Evolutionary conservation across 169 alveolate genomes (phyloP), one percentile per base, ranked within the genome.

Genomic region (Plasmodium berghei): DNA sequence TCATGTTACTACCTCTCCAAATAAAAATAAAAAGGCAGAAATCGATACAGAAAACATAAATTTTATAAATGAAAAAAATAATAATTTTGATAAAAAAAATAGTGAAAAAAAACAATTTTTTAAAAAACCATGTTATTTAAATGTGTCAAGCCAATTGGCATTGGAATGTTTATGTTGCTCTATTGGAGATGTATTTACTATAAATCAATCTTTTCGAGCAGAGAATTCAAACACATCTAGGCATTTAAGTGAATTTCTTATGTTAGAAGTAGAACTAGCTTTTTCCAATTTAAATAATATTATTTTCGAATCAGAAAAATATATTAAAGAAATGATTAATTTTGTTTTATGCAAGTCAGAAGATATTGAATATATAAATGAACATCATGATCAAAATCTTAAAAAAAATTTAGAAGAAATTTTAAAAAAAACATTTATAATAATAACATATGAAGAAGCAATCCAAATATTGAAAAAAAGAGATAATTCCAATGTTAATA

Each of bases 121-220:
- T 69, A 54, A 52, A n/a, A 87, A 95, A 18, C 98, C 98, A 26
- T 96, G 99, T 22, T 98, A 90, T 93, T 93, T 99, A 75, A 98
- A 99, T 28, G 99, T 98, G 9, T 97, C 99, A 18, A 99, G 99
- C 9, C 99, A 99, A 94, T 95, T 98, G 52, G 97, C 96, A 58
- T 98, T 99, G 55, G 99, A 96, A 91, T 97, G 96, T 93, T 96
- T 96, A 69, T 97, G 99, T 74, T 97, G 99, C 71, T 96, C 99
- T 6, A 89, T 98, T 83, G 93, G 99, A 40, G 99, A 98, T 83
- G 99, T 97, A 14, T 98, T 98, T 93, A 98, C 97, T 16, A 96
- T 99, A 87, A 99, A 99, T 0, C 99, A 99, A 9, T 97, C 99
- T 6, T 99, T 99, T 94, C 92, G 99, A 92, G 99, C 99, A 3